Percentiles rank a stretch among this genome's conserved stretches.
These are phyloP conservation scores for Psilocybe sp. DNA, from an alignment of 768 basidiomycete genomes.

Conservation along the genomic window DNA sequence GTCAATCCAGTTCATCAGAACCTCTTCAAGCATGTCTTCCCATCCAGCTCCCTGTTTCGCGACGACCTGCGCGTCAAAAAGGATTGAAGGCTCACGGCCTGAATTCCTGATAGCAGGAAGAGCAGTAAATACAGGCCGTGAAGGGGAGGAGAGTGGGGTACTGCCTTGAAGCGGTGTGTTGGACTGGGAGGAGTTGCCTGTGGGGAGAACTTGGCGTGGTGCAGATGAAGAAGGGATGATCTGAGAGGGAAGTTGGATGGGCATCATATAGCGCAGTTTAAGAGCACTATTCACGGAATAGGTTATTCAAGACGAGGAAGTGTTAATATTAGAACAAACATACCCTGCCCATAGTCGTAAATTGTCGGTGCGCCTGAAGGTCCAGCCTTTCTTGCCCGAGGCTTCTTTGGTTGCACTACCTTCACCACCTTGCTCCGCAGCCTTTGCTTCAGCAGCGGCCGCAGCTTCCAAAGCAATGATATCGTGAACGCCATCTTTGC, in stretches of 20 bases:
- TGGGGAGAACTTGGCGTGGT: constrained; percentile 15
- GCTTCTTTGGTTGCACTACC: constrained; percentile 29
- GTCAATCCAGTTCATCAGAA: constrained; percentile 63
- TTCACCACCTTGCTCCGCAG: constrained; percentile 41
- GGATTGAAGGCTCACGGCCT: constrained; percentile 45
- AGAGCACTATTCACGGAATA: constrained; percentile 51
- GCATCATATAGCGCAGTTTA: constrained; percentile 78
- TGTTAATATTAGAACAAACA: constrained; percentile 24
- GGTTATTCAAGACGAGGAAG: neutral
- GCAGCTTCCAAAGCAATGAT: constrained; percentile 64
- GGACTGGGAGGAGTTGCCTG: constrained; percentile 14
- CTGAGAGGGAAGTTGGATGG: constrained; percentile 54
- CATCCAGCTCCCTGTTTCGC: constrained; percentile 76
- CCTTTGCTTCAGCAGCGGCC: constrained; percentile 31
- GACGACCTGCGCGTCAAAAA: constrained; percentile 72
- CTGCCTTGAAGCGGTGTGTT: constrained; percentile 13
- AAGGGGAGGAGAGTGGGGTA: constrained; percentile 3
- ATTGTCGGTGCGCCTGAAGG: constrained; percentile 85
- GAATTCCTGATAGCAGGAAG: constrained; percentile 7
- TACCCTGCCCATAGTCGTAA: constrained; percentile 83
- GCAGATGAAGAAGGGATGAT: constrained; percentile 16
- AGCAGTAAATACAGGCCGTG: too few species aligned
- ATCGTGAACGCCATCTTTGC: constrained; percentile 74
- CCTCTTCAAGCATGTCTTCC: constrained; percentile 73
- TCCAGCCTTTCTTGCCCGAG: constrained; percentile 66